Evolutionary conservation across 345 rosid species (phyloP).

Genomic region (Ceriops decandra): DNA sequence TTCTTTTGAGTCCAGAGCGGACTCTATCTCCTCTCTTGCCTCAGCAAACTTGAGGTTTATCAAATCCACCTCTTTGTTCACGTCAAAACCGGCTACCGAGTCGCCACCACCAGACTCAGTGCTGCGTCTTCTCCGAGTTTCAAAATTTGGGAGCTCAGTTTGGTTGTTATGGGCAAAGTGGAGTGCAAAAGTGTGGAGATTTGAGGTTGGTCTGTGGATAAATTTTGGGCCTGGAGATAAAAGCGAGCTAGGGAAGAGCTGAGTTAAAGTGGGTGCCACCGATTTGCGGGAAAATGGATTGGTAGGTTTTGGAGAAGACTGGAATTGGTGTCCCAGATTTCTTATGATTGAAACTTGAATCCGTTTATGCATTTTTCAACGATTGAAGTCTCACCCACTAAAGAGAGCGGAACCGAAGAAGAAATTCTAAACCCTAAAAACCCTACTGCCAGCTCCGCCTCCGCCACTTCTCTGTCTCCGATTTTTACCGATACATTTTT

Average conservation of each 20-base stretch:
- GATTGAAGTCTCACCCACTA: background rate
- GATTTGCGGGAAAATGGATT: conserved; percentile 16
- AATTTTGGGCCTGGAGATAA: conserved; percentile 12
- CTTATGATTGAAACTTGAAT: conserved; percentile 36
- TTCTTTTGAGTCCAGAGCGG: conserved; percentile 96
- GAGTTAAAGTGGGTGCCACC: conserved; percentile 13
- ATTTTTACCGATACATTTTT: too few species aligned
- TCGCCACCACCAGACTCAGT: conserved; percentile 30
- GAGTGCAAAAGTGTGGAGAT: conserved; percentile 2
- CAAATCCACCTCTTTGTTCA: conserved; percentile 66
- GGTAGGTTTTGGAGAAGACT: conserved; percentile 22
- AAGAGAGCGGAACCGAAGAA: too few species aligned
- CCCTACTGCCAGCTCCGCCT: too few species aligned
- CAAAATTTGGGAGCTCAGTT: background rate
- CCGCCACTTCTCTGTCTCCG: too few species aligned
- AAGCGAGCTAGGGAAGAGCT: conserved; percentile 10
- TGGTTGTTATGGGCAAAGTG: conserved; percentile 9
- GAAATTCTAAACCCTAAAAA: too few species aligned
- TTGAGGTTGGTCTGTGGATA: conserved; percentile 11
- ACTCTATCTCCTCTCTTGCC: conserved; percentile 98
- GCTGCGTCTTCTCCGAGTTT: conserved; percentile 29
- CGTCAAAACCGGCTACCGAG: conserved; percentile 36
- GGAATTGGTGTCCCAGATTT: conserved; percentile 23
- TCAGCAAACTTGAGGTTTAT: conserved; percentile 91
- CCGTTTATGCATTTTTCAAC: conserved; percentile 30